Conservation (phyloP, 176 grass and related monocot genomes). For the Cenchrus purpureus region DNA sequence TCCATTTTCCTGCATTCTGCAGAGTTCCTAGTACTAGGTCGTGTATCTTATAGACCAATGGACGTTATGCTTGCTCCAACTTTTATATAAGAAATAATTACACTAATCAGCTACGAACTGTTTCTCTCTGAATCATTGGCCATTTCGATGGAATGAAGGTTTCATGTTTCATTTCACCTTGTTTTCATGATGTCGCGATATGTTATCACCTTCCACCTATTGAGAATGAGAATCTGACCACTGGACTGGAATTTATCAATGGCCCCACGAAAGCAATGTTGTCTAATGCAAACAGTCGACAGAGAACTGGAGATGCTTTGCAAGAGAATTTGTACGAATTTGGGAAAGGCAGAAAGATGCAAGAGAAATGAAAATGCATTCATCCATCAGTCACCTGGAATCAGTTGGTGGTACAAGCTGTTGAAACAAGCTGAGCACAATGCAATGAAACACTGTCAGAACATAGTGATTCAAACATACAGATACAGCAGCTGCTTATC, state of each 20-base stretch:
- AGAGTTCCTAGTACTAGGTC: slow-evolving; percentile 16
- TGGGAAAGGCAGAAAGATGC: not conserved
- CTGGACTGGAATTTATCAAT: too few relatives aligned
- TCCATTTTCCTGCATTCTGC: slow-evolving; percentile 4
- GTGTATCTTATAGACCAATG: not conserved
- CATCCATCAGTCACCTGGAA: not conserved
- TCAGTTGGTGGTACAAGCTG: not conserved
- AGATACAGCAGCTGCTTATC: not conserved
- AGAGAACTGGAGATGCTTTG: not conserved
- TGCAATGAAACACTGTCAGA: not conserved
- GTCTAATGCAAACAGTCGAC: not conserved
- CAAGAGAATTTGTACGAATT: not conserved
- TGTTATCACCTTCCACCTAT: not conserved
- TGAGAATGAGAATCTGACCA: too few relatives aligned
- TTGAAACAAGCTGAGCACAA: not conserved
- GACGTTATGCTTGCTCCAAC: not conserved
- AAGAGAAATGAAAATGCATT: not conserved
- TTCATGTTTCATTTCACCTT: not conserved
- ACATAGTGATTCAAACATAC: not conserved
- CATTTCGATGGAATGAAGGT: not conserved
- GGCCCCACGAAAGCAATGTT: too few relatives aligned
- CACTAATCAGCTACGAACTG: not conserved
- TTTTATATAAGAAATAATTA: slow-evolving; percentile 26
- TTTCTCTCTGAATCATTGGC: not conserved
- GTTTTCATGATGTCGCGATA: not conserved